Conservation (phyloP, 306 rosid genomes). For the Begonia masoniana region DNA sequence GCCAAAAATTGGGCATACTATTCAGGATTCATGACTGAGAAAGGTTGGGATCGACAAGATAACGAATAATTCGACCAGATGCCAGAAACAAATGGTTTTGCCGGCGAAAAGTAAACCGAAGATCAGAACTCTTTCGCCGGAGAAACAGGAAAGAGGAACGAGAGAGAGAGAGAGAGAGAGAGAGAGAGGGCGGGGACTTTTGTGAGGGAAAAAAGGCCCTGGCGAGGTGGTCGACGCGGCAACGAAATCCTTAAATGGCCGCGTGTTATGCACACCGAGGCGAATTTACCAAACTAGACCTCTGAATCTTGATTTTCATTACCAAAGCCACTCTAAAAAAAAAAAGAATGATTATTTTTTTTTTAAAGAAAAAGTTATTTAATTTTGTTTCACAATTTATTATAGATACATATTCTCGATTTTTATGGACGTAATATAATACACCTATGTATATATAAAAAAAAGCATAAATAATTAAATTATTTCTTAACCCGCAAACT, state of each 20-base stretch:
- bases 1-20: constrained; percentile 31
- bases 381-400: too few species aligned
- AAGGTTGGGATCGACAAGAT: constrained; percentile 8
- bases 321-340: too few species aligned
- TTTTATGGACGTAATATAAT: too few species aligned
- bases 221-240: neutral
- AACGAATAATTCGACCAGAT: neutral
- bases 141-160: neutral
- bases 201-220: neutral
- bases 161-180: constrained; percentile 18
- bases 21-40: constrained; percentile 53
- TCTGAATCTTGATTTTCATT: too few species aligned
- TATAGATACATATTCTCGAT: too few species aligned
- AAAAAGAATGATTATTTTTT: too few species aligned
- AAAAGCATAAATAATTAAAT: too few species aligned
- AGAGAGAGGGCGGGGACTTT: constrained; percentile 3
- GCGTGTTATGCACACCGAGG: neutral
- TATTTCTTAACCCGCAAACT: too few species aligned
- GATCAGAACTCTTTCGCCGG: constrained; percentile 11
- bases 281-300: too few species aligned
- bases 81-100: neutral
- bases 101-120: constrained; percentile 30
- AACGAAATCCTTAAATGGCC: neutral
- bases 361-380: too few species aligned
- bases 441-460: too few species aligned